A percentile compares a stretch with the other conserved stretches of the same genome.
Conservation (phyloP, 805 yeast genomes). For the Yarrowia porcina region DNA sequence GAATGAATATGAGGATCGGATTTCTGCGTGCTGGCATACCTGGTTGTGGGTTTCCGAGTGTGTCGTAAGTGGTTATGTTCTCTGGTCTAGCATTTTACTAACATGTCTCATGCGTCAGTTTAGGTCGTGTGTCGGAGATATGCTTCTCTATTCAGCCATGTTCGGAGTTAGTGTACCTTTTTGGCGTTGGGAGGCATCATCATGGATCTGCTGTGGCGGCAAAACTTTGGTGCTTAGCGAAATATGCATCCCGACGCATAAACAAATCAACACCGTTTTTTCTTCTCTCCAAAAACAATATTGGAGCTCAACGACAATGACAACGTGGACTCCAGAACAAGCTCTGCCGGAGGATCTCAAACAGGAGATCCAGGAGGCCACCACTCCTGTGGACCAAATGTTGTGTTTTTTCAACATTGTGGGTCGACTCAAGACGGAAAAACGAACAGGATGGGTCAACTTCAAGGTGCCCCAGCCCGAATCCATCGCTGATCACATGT, state of each 20-base stretch:
- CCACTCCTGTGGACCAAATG: background rate
- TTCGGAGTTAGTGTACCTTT: background rate
- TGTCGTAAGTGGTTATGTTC: background rate
- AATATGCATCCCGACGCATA: background rate
- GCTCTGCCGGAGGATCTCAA: conserved; percentile 5
- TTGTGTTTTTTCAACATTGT: conserved; percentile 58
- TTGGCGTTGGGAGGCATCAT: background rate
- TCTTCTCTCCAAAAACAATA: no score
- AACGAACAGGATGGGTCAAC: conserved; percentile 93
- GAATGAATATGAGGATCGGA: background rate
- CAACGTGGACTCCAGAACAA: conserved; percentile 10
- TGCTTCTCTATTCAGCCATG: background rate
- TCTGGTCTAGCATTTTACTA: no score
- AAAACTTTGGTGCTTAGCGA: background rate
- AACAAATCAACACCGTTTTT: background rate
- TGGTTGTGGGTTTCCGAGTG: background rate
- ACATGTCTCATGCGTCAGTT: background rate
- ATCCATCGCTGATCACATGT: conserved; percentile 92
- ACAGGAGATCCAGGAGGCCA: conserved; percentile 8
- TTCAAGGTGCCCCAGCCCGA: conserved; percentile 53
- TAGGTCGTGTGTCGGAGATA: background rate
- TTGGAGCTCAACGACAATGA: background rate
- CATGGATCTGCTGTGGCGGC: background rate
- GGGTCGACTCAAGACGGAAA: conserved; percentile 68
- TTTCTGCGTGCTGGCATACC: background rate